Percentiles rank a stretch among this genome's conserved stretches.
phyloP scores from a whole-genome alignment of 148 eudicot genomes.

The Vaccinium corymbosum region DNA sequence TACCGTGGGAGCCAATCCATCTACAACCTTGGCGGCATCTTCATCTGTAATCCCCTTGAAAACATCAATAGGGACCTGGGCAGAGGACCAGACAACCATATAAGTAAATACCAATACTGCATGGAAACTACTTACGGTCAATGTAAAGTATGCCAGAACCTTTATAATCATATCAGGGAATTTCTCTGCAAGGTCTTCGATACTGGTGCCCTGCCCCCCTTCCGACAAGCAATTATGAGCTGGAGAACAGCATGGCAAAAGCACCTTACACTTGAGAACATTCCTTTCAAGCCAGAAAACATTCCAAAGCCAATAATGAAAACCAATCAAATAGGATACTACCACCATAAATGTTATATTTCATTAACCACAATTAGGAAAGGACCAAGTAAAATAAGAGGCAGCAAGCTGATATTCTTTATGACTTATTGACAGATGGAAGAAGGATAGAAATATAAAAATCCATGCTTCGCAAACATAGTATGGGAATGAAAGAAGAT shows the following conservation, averaged over 20 bases:
- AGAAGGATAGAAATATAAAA: background rate
- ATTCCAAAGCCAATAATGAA: background rate
- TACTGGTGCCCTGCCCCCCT: constrained; percentile 99
- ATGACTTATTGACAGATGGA: background rate
- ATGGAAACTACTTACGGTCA: background rate
- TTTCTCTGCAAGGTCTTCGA: constrained; percentile 95
- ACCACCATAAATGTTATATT: background rate
- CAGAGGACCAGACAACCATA: constrained; percentile 7
- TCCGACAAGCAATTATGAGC: constrained; percentile 86
- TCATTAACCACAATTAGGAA: background rate
- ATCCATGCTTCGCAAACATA: background rate
- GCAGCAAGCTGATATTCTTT: background rate
- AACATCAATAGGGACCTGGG: constrained; percentile 89
- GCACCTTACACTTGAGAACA: background rate
- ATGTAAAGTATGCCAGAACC: constrained; percentile 32
- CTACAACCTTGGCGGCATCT: constrained; percentile 96
- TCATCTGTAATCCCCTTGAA: constrained; percentile 89
- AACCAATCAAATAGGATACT: background rate
- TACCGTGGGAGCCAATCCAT: constrained; percentile 69
- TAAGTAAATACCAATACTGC: constrained; percentile 5
- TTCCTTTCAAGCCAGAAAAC: background rate
- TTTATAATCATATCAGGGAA: constrained; percentile 96
- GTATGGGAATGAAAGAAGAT: background rate
- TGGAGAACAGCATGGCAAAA: constrained; percentile 22
- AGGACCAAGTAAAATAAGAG: background rate